Percentiles rank a stretch among this genome's conserved stretches.
Conservation (phyloP, 2,329 filamentous ascomycete genomes). For the Cephalotrichum gorgonifer region DNA sequence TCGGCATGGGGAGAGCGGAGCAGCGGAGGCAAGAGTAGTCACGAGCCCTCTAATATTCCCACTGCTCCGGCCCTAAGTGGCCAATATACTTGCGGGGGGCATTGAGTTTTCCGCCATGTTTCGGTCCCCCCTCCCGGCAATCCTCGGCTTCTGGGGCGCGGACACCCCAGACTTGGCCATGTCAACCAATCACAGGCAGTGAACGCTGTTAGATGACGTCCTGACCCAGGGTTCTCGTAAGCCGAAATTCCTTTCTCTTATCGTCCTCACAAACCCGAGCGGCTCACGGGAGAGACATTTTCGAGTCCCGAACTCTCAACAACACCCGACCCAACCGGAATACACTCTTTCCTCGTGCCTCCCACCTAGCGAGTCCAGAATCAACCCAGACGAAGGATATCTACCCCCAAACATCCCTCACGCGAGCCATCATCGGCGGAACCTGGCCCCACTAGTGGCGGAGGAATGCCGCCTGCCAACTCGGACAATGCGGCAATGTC, state of each 20-base stretch:
- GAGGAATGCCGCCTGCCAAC: conserved; percentile 3
- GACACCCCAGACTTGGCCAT: not conserved
- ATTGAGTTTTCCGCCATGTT: not conserved
- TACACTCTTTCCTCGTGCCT: not conserved
- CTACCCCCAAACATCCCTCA: not conserved
- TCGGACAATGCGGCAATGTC: conserved; percentile 5
- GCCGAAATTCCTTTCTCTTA: conserved; percentile 2
- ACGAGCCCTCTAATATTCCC: too few species aligned
- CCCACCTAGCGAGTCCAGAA: not conserved
- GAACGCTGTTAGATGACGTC: conserved; percentile 1
- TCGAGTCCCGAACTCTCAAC: not conserved
- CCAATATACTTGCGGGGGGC: too few species aligned
- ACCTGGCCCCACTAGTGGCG: not conserved
- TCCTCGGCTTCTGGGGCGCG: conserved; percentile 1
- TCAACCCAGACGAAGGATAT: not conserved
- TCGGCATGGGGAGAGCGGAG: too few species aligned
- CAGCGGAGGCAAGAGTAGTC: too few species aligned
- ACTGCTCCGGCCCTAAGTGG: too few species aligned
- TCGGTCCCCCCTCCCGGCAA: conserved; percentile 1
- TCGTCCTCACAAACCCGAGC: not conserved
- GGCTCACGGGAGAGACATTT: not conserved
- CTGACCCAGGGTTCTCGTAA: not conserved
- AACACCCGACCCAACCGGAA: not conserved
- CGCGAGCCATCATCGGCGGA: not conserved
- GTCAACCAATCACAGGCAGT: not conserved